A percentile compares a stretch with the other conserved stretches of the same genome.
These are phyloP conservation scores for Chenopodium berlandieri DNA, from an alignment of 148 eudicot genomes.

Conservation along the genomic window DNA sequence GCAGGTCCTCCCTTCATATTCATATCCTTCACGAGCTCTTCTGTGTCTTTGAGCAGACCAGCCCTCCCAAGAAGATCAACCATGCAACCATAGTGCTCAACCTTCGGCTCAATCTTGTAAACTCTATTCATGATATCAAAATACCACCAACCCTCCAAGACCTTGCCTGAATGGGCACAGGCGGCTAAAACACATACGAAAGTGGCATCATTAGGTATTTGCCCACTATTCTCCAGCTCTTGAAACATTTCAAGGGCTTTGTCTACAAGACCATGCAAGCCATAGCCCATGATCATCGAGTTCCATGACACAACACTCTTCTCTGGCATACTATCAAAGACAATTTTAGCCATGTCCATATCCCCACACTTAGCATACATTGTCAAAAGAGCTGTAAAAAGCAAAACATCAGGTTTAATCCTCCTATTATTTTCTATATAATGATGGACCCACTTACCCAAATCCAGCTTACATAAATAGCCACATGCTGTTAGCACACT, in stretches of 20 bases:
- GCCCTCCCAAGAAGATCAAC: slow-evolving; percentile 55
- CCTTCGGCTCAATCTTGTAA: slow-evolving; percentile 49
- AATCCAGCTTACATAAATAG: slow-evolving; percentile 37
- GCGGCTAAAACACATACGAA: slow-evolving; percentile 48
- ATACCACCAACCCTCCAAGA: slow-evolving; percentile 70
- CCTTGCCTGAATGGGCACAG: slow-evolving; percentile 49
- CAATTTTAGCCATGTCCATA: slow-evolving; percentile 44
- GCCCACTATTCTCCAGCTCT: slow-evolving; percentile 42
- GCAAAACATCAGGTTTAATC: slow-evolving; percentile 47
- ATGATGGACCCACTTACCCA: slow-evolving; percentile 47
- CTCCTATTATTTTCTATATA: slow-evolving; percentile 31
- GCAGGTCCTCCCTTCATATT: slow-evolving; percentile 39
- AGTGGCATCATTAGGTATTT: slow-evolving; percentile 50
- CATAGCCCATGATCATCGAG: slow-evolving; percentile 65
- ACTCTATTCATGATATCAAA: slow-evolving; percentile 51
- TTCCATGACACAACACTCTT: slow-evolving; percentile 60
- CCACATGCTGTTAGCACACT: slow-evolving; percentile 56
- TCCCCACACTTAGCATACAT: slow-evolving; percentile 64
- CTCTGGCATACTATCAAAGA: slow-evolving; percentile 50
- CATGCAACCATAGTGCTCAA: slow-evolving; percentile 62
- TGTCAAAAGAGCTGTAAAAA: slow-evolving; percentile 54
- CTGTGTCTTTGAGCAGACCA: slow-evolving; percentile 40
- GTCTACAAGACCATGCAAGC: slow-evolving; percentile 45
- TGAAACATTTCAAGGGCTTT: slow-evolving; percentile 42
- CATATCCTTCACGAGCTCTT: slow-evolving; percentile 36